phyloP scores from a whole-genome alignment of 75 land plant genomes.

The Cupressus sempervirens region DNA sequence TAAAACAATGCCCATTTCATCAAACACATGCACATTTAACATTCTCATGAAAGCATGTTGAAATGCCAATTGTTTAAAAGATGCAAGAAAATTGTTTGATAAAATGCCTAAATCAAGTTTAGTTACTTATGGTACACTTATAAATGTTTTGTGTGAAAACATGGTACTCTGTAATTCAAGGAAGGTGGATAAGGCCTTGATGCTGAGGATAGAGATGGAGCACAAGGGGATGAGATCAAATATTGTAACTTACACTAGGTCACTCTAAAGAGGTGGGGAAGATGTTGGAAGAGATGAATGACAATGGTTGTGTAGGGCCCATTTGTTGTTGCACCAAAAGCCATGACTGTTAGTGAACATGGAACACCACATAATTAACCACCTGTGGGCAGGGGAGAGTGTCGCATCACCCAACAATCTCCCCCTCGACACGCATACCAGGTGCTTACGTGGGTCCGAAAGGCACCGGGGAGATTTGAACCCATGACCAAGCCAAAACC shows the following conservation, averaged over 20 bases:
- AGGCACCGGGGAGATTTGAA: too few relatives aligned
- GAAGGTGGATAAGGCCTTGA: slow-evolving; percentile 15
- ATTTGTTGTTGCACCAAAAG: too few relatives aligned
- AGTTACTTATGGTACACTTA: slow-evolving; percentile 13
- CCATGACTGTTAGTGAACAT: too few relatives aligned
- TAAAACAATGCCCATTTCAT: neutral
- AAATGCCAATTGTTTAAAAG: neutral
- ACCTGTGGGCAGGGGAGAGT: too few relatives aligned
- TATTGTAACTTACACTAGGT: slow-evolving; percentile 28
- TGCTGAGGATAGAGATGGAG: slow-evolving; percentile 2
- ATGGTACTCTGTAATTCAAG: neutral
- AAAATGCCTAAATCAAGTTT: neutral
- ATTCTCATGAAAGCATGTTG: slow-evolving; percentile 5
- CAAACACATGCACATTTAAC: slow-evolving; percentile 1
- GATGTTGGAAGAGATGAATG: slow-evolving; percentile 17
- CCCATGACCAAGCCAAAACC: too few relatives aligned
- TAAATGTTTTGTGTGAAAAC: neutral
- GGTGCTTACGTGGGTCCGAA: too few relatives aligned
- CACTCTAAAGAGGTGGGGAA: slow-evolving; percentile 2
- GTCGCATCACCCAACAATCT: too few relatives aligned
- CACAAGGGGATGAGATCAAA: neutral
- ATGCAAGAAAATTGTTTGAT: slow-evolving; percentile 11
- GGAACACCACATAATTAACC: too few relatives aligned
- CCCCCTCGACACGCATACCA: too few relatives aligned
- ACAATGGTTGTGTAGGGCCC: slow-evolving; percentile 4